Base-by-base conservation (phyloP, 2,329 filamentous ascomycete genomes). In the Fusarium redolens region DNA sequence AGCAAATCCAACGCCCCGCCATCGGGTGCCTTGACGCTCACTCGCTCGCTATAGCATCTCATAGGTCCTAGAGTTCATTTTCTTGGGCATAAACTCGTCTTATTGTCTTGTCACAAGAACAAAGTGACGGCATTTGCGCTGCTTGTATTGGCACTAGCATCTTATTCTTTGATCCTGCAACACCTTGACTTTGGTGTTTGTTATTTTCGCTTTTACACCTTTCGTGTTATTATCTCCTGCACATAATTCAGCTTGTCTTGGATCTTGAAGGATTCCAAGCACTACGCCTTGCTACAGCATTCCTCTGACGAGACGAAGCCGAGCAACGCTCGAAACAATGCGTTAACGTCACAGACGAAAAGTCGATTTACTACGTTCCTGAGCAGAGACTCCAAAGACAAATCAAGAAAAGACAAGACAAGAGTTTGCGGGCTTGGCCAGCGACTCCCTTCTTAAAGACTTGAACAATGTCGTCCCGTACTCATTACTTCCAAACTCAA, bases 401-500 rank as follows among this genome's bases (percentile, higher is more conserved):
- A 56, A 67, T 57, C 33, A 51, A 51, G 48, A 51, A 51, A 51
- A 35, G 31, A 51, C 50, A 25, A 65, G 65, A 65, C 64, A 65
- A 68, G 68, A 70, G 67, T 63, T 61, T 57, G 71, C 65, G 64
- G 69, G 66, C 65, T 70, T 61, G 62, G 71, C 68, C 68, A 57
- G 74, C 68, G 64, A 72, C 68, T 66, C 69, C 67, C 63, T 60
- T 56, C 60, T 56, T 52, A 61, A 72, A 64, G 47, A 72, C 69
- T 72, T 75, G 75, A 75, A 78, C 76, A 76, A 91, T 89, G 86
- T 89, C 88, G 82, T 85, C 87, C 83, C 86, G 87, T 66, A 84
- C 85, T 72, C 88, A 89, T 79, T 86, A 88, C 61, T 74, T 75
- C 30, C 71, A 74, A 69, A 54, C 71, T 35, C 65, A 74, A 40